Evolutionary conservation across 129 eudicot genomes (phyloP).

Genomic region (Helianthus annuus): DNA sequence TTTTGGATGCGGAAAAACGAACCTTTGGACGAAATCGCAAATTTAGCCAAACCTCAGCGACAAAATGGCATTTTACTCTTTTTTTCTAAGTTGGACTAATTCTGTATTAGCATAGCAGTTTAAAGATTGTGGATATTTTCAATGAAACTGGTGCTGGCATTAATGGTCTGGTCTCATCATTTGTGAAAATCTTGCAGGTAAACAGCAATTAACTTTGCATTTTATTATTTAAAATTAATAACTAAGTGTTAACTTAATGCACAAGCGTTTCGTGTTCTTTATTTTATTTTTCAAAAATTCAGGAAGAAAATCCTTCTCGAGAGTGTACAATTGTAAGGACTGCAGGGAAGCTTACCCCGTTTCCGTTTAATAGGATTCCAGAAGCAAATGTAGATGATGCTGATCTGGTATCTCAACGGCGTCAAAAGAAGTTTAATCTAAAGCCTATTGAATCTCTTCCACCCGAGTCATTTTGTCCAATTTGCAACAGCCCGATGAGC

Average conservation of each 20-base stretch:
- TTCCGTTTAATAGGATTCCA: slow-evolving; percentile 73
- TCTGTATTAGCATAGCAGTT: slow-evolving; percentile 58
- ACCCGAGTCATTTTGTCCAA: slow-evolving; percentile 77
- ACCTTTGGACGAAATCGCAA: too few relatives aligned
- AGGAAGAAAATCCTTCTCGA: slow-evolving; percentile 98
- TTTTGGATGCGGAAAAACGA: too few relatives aligned
- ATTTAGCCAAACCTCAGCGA: too few relatives aligned
- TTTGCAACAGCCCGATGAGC: slow-evolving; percentile 77
- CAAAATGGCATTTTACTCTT: background rate
- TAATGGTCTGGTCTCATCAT: slow-evolving; percentile 79
- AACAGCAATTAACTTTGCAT: background rate
- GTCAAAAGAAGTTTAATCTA: slow-evolving; percentile 82
- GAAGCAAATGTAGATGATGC: slow-evolving; percentile 47
- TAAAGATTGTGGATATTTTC: slow-evolving; percentile 60
- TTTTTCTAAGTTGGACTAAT: slow-evolving; percentile 24
- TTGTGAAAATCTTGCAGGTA: slow-evolving; percentile 89
- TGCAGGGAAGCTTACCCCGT: slow-evolving; percentile 96
- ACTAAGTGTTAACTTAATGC: background rate
- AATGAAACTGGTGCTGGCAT: slow-evolving; percentile 64
- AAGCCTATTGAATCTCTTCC: slow-evolving; percentile 73
- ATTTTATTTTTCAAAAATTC: slow-evolving; percentile 19
- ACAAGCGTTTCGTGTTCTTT: background rate
- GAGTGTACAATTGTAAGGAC: slow-evolving; percentile 93
- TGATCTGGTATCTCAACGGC: slow-evolving; percentile 64
- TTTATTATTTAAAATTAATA: background rate